Percentiles rank a stretch among this genome's conserved stretches.
Evolutionary conservation across 1,139 yeast species (phyloP).

Genomic region (Pichia sp.): DNA sequence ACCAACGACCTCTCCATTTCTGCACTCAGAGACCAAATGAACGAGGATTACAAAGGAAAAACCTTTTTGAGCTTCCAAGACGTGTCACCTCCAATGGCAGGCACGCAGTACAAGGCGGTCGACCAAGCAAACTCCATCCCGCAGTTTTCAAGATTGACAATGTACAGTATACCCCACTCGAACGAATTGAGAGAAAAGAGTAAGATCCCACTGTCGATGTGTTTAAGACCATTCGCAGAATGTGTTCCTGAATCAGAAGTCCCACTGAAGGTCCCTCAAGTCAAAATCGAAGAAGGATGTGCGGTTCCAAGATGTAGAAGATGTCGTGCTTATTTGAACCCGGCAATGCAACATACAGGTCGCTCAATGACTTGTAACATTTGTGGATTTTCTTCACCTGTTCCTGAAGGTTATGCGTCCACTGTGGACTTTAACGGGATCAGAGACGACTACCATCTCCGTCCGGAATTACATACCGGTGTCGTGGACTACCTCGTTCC

Average conservation of each 20-base stretch:
- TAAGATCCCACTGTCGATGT: slow-evolving; percentile 76
- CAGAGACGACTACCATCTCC: slow-evolving; percentile 55
- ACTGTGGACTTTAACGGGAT: slow-evolving; percentile 60
- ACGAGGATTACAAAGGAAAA: slow-evolving; percentile 44
- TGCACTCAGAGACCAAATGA: slow-evolving; percentile 53
- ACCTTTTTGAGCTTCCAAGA: slow-evolving; percentile 70
- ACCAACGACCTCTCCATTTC: slow-evolving; percentile 44
- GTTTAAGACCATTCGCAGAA: slow-evolving; percentile 84
- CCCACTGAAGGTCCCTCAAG: slow-evolving; percentile 59
- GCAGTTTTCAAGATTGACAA: slow-evolving; percentile 70
- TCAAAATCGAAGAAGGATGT: slow-evolving; percentile 53
- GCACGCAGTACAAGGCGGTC: slow-evolving; percentile 62
- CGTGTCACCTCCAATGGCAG: slow-evolving; percentile 79
- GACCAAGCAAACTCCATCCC: slow-evolving; percentile 91
- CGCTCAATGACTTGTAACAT: slow-evolving; percentile 73
- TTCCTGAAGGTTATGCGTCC: slow-evolving; percentile 66
- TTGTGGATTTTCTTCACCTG: slow-evolving; percentile 74
- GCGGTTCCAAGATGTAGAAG: slow-evolving; percentile 91
- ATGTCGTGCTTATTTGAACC: slow-evolving; percentile 88
- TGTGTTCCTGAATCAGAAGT: slow-evolving; percentile 29
- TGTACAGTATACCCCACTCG: slow-evolving; percentile 81
- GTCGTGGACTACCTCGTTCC: slow-evolving; percentile 88
- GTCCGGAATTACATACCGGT: slow-evolving; percentile 81
- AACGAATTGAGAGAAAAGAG: slow-evolving; percentile 71
- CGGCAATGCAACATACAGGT: slow-evolving; percentile 60